Conservation (phyloP, 2,329 filamentous ascomycete species). For the Aspergillus novoparasiticus region DNA sequence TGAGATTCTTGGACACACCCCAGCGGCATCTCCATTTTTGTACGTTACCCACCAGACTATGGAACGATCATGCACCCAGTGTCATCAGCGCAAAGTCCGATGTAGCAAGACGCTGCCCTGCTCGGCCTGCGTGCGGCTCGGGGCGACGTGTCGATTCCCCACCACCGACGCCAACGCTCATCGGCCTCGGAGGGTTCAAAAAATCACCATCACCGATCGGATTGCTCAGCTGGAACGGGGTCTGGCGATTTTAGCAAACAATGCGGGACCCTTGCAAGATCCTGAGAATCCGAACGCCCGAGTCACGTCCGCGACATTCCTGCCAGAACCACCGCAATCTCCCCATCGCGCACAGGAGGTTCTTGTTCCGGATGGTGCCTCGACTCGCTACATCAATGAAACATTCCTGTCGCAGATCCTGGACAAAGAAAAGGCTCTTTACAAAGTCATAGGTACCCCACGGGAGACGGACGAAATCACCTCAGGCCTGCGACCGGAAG, state of each 20-base stretch:
- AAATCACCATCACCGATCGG: conserved; percentile 8
- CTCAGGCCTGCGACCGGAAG: neutral
- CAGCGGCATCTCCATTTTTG: no score
- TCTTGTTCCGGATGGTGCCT: conserved; percentile 14
- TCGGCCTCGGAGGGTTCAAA: conserved; percentile 16
- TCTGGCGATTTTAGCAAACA: neutral
- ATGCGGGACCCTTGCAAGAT: neutral
- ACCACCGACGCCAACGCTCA: conserved; percentile 12
- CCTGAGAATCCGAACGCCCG: neutral
- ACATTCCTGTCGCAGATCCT: conserved; percentile 15
- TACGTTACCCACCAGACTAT: neutral
- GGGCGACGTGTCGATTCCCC: conserved; percentile 14
- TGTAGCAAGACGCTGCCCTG: conserved; percentile 18
- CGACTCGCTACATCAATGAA: conserved; percentile 22
- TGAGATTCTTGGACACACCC: no score
- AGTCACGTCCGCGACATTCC: neutral
- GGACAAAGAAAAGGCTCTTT: conserved; percentile 15
- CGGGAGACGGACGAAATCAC: neutral
- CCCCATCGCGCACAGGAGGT: conserved; percentile 3
- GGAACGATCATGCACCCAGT: conserved; percentile 21
- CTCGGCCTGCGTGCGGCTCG: conserved; percentile 16
- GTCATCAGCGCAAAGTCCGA: conserved; percentile 22
- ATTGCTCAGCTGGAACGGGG: conserved; percentile 13
- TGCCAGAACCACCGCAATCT: neutral
- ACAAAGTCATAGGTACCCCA: conserved; percentile 6